A percentile compares a stretch with the other conserved stretches of the same genome.
phyloP scores from a whole-genome alignment of 441 rosid species.

The Arabidopsis lyrata region DNA sequence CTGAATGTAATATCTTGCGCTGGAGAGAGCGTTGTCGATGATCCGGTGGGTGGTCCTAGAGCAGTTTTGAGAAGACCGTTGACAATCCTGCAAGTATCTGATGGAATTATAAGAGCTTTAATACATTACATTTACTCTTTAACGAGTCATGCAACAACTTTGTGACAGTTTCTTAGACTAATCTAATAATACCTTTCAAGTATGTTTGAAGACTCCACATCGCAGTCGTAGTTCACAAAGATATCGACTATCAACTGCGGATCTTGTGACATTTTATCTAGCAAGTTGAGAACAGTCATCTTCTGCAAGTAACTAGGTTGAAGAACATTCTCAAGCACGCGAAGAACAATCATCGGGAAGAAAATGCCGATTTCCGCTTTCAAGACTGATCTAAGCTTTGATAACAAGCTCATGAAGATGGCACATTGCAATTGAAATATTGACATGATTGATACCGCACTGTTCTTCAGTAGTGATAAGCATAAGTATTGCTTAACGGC shows the following conservation, averaged over 20 bases:
- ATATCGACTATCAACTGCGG: slow-evolving; percentile 83
- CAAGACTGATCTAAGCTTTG: slow-evolving; percentile 84
- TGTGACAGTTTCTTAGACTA: slow-evolving; percentile 29
- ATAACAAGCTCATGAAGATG: slow-evolving; percentile 77
- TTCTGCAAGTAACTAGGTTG: slow-evolving; percentile 98
- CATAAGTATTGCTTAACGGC: slow-evolving; percentile 90
- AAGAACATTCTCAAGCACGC: slow-evolving; percentile 95
- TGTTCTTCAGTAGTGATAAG: slow-evolving; percentile 91
- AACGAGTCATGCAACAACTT: slow-evolving; percentile 31
- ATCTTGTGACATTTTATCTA: slow-evolving; percentile 88
- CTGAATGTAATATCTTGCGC: slow-evolving; percentile 91
- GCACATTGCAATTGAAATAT: slow-evolving; percentile 97
- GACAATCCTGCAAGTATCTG: slow-evolving; percentile 99
- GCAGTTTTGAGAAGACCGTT: slow-evolving; percentile 99
- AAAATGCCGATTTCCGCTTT: slow-evolving; percentile 93
- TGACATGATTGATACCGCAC: slow-evolving; percentile 94
- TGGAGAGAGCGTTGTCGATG: slow-evolving; percentile 82
- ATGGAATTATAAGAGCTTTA: slow-evolving; percentile 98
- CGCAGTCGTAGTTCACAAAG: slow-evolving; percentile 97
- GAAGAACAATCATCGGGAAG: slow-evolving; percentile 94
- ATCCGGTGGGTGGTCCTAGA: slow-evolving; percentile 95
- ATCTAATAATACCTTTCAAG: slow-evolving; percentile 77
- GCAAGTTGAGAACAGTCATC: slow-evolving; percentile 89
- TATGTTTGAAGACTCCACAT: slow-evolving; percentile 91
- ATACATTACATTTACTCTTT: slow-evolving; percentile 58